Evolutionary conservation across 176 grass and related monocot species (phyloP).

Genomic region (Thinopyrum elongatum): DNA sequence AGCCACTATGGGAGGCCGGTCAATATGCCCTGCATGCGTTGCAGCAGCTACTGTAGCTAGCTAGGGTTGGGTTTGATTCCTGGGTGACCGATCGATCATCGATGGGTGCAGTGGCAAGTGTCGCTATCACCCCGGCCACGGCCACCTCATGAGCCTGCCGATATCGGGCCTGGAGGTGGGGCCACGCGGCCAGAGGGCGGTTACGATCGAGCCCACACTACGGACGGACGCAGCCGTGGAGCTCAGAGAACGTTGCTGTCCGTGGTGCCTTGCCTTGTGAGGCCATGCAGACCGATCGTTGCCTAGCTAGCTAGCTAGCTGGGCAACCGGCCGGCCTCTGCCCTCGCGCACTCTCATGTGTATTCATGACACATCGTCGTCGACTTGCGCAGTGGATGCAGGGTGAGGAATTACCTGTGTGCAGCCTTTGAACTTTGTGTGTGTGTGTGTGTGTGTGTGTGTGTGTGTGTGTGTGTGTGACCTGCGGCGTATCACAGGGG

Average conservation of each 20-base stretch:
- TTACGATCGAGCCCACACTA: constrained; percentile 19
- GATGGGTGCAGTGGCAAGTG: constrained; percentile 8
- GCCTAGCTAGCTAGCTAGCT: neutral
- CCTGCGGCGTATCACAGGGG: constrained; percentile 20
- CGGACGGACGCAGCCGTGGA: neutral
- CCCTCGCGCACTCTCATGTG: neutral
- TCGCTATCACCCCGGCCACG: constrained; percentile 22
- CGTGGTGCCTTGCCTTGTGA: constrained; percentile 32
- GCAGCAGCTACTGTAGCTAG: neutral
- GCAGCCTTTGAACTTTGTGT: neutral
- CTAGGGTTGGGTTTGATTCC: constrained; percentile 48
- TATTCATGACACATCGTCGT: neutral
- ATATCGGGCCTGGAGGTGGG: constrained; percentile 39
- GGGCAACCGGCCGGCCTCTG: neutral
- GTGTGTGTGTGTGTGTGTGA: neutral
- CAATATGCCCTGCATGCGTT: neutral
- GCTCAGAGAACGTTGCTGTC: constrained; percentile 29
- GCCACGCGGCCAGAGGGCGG: constrained; percentile 42
- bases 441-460: too few relatives aligned
- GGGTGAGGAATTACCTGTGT: neutral
- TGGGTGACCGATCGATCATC: neutral
- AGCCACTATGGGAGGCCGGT: neutral
- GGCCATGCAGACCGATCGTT: constrained; percentile 41
- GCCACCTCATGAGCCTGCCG: constrained; percentile 20
- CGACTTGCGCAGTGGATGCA: constrained; percentile 2